Evolutionary conservation across 108 stramenopile genomes (phyloP).

Genomic region (Aureococcus anophagefferens): DNA sequence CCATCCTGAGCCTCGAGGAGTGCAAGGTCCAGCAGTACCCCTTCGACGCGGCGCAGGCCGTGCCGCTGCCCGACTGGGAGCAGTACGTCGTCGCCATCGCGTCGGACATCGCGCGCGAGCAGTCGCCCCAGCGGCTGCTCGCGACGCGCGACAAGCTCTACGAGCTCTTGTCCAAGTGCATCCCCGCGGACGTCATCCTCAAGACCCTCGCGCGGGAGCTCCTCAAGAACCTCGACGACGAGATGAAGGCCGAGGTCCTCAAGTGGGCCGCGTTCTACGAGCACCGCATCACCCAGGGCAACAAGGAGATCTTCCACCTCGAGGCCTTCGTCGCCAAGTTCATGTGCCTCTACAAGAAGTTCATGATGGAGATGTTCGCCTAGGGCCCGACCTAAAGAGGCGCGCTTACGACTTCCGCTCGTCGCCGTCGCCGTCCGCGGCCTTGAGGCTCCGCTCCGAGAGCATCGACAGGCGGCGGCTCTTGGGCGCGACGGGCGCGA

Average conservation of each 20-base stretch:
- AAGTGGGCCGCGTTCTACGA: conserved; percentile 94
- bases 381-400: no score
- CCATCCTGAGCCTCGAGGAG: conserved; percentile 91
- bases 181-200: conserved; percentile 84
- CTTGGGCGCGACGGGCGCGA: background rate
- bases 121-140: conserved; percentile 72
- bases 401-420: no score
- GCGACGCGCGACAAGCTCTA: conserved; percentile 80
- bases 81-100: conserved; percentile 80
- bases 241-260: conserved; percentile 72
- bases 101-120: conserved; percentile 62
- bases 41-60: background rate
- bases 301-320: conserved; percentile 96
- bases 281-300: conserved; percentile 75
- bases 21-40: conserved; percentile 55
- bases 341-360: conserved; percentile 91
- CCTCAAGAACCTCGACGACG: conserved; percentile 67
- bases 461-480: background rate
- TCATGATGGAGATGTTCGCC: conserved; percentile 72
- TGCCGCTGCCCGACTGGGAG: conserved; percentile 76
- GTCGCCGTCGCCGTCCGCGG: no score
- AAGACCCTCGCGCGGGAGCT: conserved; percentile 76
- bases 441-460: no score
- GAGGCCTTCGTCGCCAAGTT: conserved; percentile 97
- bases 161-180: conserved; percentile 91